A percentile compares a stretch with the other conserved stretches of the same genome.
phyloP scores from a whole-genome alignment of 345 rosid species.

The Isatis tinctoria region DNA sequence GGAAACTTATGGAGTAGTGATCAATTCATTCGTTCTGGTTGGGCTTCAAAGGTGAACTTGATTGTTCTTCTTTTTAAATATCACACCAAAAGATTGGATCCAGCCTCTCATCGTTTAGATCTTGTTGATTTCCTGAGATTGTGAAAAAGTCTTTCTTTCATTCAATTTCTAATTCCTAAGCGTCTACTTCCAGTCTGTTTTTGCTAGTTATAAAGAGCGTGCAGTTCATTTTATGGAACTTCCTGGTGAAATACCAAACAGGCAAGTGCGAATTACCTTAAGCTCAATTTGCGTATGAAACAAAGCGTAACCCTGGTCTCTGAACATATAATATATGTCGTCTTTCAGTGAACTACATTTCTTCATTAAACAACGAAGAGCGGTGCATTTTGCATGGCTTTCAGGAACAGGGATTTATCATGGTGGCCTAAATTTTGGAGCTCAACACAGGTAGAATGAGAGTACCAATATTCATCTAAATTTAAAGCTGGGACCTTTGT shows the following conservation, averaged over 20 bases:
- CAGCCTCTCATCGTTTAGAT: background rate
- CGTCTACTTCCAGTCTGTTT: conserved; percentile 61
- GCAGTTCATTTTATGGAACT: conserved; percentile 99
- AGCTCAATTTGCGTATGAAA: conserved; percentile 11
- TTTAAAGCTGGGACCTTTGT: conserved; percentile 17
- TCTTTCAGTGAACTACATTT: conserved; percentile 83
- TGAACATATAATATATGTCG: conserved; percentile 22
- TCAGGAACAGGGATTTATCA: conserved; percentile 98
- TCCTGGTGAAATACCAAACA: conserved; percentile 98
- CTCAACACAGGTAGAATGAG: conserved; percentile 70
- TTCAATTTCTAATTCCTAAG: background rate
- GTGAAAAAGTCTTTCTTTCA: background rate
- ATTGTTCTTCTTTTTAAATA: background rate
- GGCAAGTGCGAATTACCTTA: conserved; percentile 46
- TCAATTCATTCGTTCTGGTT: background rate
- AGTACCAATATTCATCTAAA: background rate
- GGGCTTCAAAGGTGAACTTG: conserved; percentile 4
- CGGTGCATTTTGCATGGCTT: conserved; percentile 98
- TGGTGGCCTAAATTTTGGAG: conserved; percentile 95
- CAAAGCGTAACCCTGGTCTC: conserved; percentile 7
- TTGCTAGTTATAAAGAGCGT: conserved; percentile 84
- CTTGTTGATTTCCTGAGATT: background rate
- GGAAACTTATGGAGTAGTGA: background rate
- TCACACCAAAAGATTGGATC: background rate
- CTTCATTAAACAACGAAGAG: conserved; percentile 97